Percentiles rank a stretch among this genome's conserved stretches.
Conservation (phyloP, 257 asterid species). For the Penstemon newberryi region DNA sequence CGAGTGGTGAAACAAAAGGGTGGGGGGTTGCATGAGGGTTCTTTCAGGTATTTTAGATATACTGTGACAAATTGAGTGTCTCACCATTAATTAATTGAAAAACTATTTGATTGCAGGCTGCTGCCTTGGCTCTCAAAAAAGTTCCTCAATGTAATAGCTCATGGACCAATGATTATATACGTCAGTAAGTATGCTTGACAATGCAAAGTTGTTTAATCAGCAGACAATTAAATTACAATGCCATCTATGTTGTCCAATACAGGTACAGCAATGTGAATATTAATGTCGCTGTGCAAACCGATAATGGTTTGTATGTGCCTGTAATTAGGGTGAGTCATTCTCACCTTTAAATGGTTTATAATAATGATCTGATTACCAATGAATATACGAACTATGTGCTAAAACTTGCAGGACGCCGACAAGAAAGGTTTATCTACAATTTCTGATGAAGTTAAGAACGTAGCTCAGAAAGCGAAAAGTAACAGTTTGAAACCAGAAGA, state of each 20-base stretch:
- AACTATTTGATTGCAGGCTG: conserved; percentile 65
- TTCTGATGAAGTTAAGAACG: conserved; percentile 77
- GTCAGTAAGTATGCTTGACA: conserved; percentile 71
- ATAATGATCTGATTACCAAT: conserved; percentile 10
- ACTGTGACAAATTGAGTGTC: not conserved
- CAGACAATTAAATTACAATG: conserved; percentile 12
- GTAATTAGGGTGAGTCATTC: conserved; percentile 62
- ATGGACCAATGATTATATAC: conserved; percentile 92
- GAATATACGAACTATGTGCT: conserved; percentile 17
- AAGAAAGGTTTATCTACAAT: conserved; percentile 85
- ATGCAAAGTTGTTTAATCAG: conserved; percentile 7
- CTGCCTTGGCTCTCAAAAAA: conserved; percentile 95
- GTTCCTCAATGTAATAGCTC: conserved; percentile 98
- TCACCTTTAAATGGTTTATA: conserved; percentile 11
- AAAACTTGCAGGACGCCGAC: conserved; percentile 82
- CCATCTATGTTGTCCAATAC: conserved; percentile 30
- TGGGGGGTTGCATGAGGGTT: not conserved
- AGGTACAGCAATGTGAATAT: conserved; percentile 84
- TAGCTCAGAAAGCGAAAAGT: conserved; percentile 84
- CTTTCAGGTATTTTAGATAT: not conserved
- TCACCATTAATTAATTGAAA: not conserved
- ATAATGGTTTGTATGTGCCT: conserved; percentile 85
- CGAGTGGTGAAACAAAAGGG: not conserved
- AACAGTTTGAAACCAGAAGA: conserved; percentile 93
- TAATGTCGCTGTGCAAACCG: conserved; percentile 98